Evolutionary conservation across 1,284 basidiomycete genomes (phyloP), one percentile per base, ranked within the genome.

Genomic region (Schizopora paradoxa): DNA sequence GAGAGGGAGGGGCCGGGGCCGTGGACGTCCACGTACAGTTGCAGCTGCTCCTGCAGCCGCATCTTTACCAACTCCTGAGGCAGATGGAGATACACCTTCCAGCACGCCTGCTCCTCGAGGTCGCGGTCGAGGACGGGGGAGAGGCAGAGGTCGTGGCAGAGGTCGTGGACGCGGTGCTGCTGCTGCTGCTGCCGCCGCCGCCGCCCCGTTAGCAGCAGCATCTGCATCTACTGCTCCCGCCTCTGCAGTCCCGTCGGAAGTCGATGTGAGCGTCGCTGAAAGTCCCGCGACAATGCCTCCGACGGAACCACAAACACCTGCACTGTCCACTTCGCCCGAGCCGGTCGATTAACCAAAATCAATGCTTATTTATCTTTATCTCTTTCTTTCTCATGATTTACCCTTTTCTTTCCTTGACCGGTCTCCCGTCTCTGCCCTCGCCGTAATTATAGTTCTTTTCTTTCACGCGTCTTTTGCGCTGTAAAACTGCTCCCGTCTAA

Each of bases 1-100:
- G 42, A 41, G 45, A 45, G 44, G 52, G 7, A 25, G 40, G 14
- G 37, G 50, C 14, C 22, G 50, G 51, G 35, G 53, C 43, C 35
- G 73, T 73, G 39, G 67, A 67, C 32, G 58, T 57, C 47, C 58
- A 22, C 48, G 54, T 19, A 47, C 51, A 40, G 32, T 49, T 13
- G 49, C 51, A 34, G 49, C 58, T 16, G 39, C 45, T 2, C 44
- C 58, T 0, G 45, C 47, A 5, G 29, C 53, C 6, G 39, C 53
- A 14, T 55, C 63, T 13, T 61, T 56, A 10, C 50, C 41, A 46
- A 19, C 54, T n/a, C 19, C 19, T 13, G 59, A 16, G 52, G 56
- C 18, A 56, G 60, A 41, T 51, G 41, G 45, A 21, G 46, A 47
- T 22, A 33, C 43, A 14, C 40, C 16, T 6, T 41, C 46, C n/a